A percentile compares a stretch with the other conserved stretches of the same genome.
phyloP scores from a whole-genome alignment of 805 yeast genomes.

The Metschnikowia kunwiensis region DNA sequence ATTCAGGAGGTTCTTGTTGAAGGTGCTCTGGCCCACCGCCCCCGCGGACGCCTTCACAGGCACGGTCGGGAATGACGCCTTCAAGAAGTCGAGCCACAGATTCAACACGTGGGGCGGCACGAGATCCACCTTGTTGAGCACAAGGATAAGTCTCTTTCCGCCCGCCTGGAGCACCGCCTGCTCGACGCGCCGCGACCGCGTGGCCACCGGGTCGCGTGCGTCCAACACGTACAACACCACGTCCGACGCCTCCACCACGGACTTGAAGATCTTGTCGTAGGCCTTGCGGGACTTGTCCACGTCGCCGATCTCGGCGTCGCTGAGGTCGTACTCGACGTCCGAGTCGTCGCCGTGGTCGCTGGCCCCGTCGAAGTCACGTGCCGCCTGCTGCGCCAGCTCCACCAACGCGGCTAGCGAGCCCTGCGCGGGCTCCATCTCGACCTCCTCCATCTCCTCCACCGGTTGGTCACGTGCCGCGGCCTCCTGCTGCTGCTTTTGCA shows the following conservation, averaged over 20 bases:
- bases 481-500: constrained; percentile 43
- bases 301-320: constrained; percentile 45
- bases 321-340: constrained; percentile 43
- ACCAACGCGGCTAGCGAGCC: constrained; percentile 77
- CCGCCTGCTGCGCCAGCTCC: constrained; percentile 88
- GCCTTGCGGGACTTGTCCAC: constrained; percentile 80
- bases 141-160: constrained; percentile 78
- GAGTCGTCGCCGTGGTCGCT: constrained; percentile 30
- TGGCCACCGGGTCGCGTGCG: constrained; percentile 95
- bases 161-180: constrained; percentile 79
- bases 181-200: constrained; percentile 89
- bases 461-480: constrained; percentile 38
- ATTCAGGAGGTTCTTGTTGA: constrained; percentile 70
- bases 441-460: constrained; percentile 36
- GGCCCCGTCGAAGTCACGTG: constrained; percentile 67
- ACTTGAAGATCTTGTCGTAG: constrained; percentile 88
- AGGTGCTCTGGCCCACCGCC: constrained; percentile 64
- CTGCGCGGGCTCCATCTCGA: constrained; percentile 35
- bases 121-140: constrained; percentile 89
- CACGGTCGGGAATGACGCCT: constrained; percentile 84
- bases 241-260: constrained; percentile 90
- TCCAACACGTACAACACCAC: constrained; percentile 91
- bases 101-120: constrained; percentile 81
- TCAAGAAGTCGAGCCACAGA: constrained; percentile 78
- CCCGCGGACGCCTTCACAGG: constrained; percentile 81